phyloP scores from a whole-genome alignment of 805 yeast genomes.

The Yueomyces sp. region DNA sequence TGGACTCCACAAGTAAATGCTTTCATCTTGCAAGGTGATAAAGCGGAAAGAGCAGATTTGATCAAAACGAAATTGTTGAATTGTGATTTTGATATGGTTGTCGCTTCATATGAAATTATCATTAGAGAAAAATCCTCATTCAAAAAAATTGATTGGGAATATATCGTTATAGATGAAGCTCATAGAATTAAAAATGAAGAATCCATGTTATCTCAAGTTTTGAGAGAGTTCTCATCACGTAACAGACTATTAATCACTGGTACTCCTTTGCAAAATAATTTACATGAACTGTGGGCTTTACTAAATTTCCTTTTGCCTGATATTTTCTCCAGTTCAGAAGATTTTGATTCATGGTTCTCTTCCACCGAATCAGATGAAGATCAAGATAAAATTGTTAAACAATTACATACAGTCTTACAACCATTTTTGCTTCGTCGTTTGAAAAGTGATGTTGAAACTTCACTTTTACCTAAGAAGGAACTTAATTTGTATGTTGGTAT shows the following conservation, averaged over 20 bases:
- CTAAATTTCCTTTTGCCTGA: slow-evolving; percentile 68
- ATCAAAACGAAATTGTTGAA: slow-evolving; percentile 36
- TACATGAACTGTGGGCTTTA: slow-evolving; percentile 74
- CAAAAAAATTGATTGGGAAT: slow-evolving; percentile 60
- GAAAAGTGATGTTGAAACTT: slow-evolving; percentile 70
- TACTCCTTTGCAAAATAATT: slow-evolving; percentile 68
- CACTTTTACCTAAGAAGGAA: slow-evolving; percentile 63
- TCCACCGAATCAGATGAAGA: slow-evolving; percentile 27
- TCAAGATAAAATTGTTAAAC: slow-evolving; percentile 45
- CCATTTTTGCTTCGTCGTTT: slow-evolving; percentile 69
- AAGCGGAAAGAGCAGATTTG: slow-evolving; percentile 46
- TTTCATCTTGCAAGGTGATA: slow-evolving; percentile 61
- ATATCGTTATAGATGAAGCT: slow-evolving; percentile 67
- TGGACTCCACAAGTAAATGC: slow-evolving; percentile 76
- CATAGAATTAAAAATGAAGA: slow-evolving; percentile 74
- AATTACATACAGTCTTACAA: slow-evolving; percentile 59
- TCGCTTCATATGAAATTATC: slow-evolving; percentile 65
- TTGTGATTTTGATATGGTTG: slow-evolving; percentile 60
- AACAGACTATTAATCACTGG: slow-evolving; percentile 67
- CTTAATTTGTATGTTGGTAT: slow-evolving; percentile 59
- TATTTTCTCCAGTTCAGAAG: slow-evolving; percentile 57
- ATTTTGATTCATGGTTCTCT: slow-evolving; percentile 66
- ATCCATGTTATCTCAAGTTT: slow-evolving; percentile 56
- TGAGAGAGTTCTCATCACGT: slow-evolving; percentile 56
- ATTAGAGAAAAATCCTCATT: slow-evolving; percentile 59